Conservation (phyloP, 1,139 yeast genomes). For the Scheffersomyces cryptocercus region DNA sequence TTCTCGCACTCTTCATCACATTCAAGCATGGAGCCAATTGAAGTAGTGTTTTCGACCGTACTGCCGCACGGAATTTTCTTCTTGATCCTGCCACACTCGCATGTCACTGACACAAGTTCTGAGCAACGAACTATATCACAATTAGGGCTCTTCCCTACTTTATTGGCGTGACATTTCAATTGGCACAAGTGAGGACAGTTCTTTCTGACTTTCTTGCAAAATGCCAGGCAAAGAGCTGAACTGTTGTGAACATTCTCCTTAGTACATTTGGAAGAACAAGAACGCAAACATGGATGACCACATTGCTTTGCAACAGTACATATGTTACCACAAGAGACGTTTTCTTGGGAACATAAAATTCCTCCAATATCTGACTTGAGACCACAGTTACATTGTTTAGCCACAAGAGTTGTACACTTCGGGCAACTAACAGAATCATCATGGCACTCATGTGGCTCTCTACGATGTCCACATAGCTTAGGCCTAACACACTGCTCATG, state of each 20-base stretch:
- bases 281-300: constrained; percentile 72
- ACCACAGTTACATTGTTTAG: constrained; percentile 74
- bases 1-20: constrained; percentile 76
- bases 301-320: constrained; percentile 61
- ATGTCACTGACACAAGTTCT: constrained; percentile 50
- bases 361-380: constrained; percentile 54
- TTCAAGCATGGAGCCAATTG: constrained; percentile 38
- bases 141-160: constrained; percentile 30
- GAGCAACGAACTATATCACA: constrained; percentile 47
- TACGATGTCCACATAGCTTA: constrained; percentile 73
- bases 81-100: constrained; percentile 64
- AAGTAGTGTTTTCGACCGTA: constrained; percentile 25
- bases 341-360: constrained; percentile 68
- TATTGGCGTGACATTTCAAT: constrained; percentile 63
- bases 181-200: constrained; percentile 68
- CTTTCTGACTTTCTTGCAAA: constrained; percentile 52
- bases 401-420: constrained; percentile 69
- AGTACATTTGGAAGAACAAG: constrained; percentile 50
- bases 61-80: constrained; percentile 57
- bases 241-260: constrained; percentile 30
- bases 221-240: constrained; percentile 49
- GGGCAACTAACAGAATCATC: constrained; percentile 66
- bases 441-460: constrained; percentile 78
- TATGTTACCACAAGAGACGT: constrained; percentile 69
- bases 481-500: constrained; percentile 64